These are phyloP conservation scores for Barnettozyma vustinii DNA, from an alignment of 805 yeast genomes.

Conservation along the genomic window DNA sequence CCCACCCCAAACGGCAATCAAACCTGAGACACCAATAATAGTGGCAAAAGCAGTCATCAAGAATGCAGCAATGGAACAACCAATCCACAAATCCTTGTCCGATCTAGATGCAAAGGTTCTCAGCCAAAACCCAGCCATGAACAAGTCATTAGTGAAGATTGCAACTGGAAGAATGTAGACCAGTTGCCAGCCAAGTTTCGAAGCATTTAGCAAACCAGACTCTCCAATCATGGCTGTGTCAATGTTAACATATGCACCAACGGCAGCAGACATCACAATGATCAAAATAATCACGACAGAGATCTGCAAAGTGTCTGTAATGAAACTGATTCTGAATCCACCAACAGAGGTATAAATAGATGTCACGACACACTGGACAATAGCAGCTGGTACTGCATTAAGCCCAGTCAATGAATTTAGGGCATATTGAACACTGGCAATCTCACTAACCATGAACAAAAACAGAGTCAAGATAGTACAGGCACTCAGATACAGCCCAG, in stretches of 20 bases:
- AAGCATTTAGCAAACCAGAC: constrained; percentile 57
- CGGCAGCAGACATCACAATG: constrained; percentile 69
- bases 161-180: constrained; percentile 81
- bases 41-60: constrained; percentile 59
- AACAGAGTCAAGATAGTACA: constrained; percentile 83
- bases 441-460: constrained; percentile 81
- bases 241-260: constrained; percentile 62
- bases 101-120: constrained; percentile 86
- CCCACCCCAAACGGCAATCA: constrained; percentile 89
- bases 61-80: constrained; percentile 69
- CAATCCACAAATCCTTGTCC: constrained; percentile 68
- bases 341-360: constrained; percentile 84
- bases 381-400: constrained; percentile 72
- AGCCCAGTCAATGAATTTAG: constrained; percentile 73
- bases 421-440: constrained; percentile 75
- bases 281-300: constrained; percentile 58
- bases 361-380: constrained; percentile 83
- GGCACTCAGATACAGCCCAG: constrained; percentile 70
- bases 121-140: constrained; percentile 90
- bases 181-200: constrained; percentile 83
- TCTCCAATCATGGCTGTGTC: constrained; percentile 60
- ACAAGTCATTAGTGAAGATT: constrained; percentile 83
- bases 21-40: constrained; percentile 76
- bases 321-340: constrained; percentile 82
- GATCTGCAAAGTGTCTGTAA: constrained; percentile 87